Evolutionary conservation across 352 stramenopile species (phyloP).

Genomic region (Globisporangium middletonii): DNA sequence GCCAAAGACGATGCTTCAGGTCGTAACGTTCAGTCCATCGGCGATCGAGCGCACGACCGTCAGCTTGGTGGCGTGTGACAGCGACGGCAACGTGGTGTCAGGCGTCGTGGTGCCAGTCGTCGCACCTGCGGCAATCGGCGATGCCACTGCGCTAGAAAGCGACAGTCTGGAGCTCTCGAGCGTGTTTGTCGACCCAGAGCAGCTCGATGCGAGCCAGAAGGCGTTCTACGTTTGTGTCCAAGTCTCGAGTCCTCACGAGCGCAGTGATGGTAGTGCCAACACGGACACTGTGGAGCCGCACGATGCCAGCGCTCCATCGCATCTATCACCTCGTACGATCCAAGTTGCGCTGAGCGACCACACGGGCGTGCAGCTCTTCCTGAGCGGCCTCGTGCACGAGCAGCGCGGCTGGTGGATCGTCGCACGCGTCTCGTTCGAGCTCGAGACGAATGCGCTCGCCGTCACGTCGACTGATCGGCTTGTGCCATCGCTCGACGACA

Average conservation of each 20-base stretch:
- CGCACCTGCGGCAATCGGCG: not conserved
- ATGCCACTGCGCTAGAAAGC: too few relatives aligned
- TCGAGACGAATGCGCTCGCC: not conserved
- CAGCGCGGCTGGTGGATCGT: conserved; percentile 29
- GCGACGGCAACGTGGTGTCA: not conserved
- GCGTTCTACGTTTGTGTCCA: conserved; percentile 2
- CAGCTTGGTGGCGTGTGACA: not conserved
- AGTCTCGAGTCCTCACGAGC: not conserved
- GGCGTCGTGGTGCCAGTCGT: not conserved
- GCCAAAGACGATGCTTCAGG: not conserved
- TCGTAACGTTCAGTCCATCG: conserved; percentile 4
- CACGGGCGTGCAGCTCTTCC: conserved; percentile 28
- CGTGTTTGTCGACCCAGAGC: conserved; percentile 1
- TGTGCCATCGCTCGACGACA: not conserved
- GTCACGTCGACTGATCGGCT: conserved; percentile 11
- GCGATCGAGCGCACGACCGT: not conserved
- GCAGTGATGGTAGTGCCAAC: too few relatives aligned
- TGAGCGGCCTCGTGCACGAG: conserved; percentile 16
- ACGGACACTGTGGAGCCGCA: not conserved
- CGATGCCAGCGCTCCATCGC: not conserved
- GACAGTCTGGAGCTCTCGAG: not conserved
- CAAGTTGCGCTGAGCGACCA: conserved; percentile 32
- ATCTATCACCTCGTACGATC: conserved; percentile 5
- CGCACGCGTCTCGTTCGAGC: conserved; percentile 14
- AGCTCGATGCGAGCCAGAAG: not conserved